Evolutionary conservation across 257 asterid species (phyloP), one percentile per base, ranked within the genome.

Genomic region (Solanum pinnatisectum): DNA sequence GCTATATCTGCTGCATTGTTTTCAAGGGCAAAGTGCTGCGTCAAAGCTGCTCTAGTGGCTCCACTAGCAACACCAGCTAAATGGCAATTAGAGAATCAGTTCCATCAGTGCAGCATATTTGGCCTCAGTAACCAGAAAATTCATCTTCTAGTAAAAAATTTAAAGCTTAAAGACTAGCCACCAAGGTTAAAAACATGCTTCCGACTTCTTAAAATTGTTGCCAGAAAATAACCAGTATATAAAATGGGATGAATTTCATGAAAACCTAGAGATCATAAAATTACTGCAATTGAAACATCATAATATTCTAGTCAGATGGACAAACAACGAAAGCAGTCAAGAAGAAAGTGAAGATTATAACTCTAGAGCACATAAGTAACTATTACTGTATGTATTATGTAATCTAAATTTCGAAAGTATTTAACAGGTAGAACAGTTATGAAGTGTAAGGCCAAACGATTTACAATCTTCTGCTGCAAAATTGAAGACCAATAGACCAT

Each of bases 21-120:
- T 94, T 97, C 97, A 85, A 97, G 99, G 73, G 99, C 98, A 91
- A 97, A 97, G 87, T 97, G 99, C 88, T 96, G 99, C 0, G 99
- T 96, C 91, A 97, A 91, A 91, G 99, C 99, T 8, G 99, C 99
- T 94, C 99, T 94, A 84, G 99, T 97, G 87, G 99, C 98, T 87
- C 98, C 99, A 93, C 99, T 97, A 88, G 99, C 99, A 90, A 97
- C 99, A 40, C 99, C 99, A 93, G 99, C 99, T 97, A 84, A 65
- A 89, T 77, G 44, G 56, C 86, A 91, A 88, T 82, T 82, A 30
- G 86, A 82, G 68, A 82, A 82, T 20, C 44, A 52, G 44, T 82
- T 40, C 44, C 16, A 49, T 32, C 25, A 15, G 22, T 52, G 44
- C 18, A 33, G 44, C 25, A 82, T 20, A 52, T 49, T 82, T 49